These are phyloP conservation scores for Boletellus emodensis DNA, from an alignment of 768 basidiomycete genomes.

Conservation along the genomic window DNA sequence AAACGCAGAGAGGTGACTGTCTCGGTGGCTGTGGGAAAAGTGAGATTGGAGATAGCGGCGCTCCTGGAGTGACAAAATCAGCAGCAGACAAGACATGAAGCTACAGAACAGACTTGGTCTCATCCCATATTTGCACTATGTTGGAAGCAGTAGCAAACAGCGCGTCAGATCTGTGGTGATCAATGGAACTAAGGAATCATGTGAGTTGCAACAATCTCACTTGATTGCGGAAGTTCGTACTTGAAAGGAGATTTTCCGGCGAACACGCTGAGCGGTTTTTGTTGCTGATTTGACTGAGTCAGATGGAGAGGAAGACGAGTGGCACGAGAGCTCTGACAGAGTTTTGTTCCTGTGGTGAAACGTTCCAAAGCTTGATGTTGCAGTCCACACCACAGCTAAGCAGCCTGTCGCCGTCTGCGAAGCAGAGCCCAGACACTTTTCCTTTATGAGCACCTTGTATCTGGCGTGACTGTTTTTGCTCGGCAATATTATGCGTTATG, in stretches of 20 bases:
- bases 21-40: conserved; percentile 83
- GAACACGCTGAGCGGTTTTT: conserved; percentile 72
- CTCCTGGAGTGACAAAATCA: conserved; percentile 46
- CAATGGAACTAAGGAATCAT: conserved; percentile 63
- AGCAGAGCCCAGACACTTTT: conserved; percentile 80
- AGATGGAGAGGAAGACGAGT: not conserved
- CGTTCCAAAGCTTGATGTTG: conserved; percentile 79
- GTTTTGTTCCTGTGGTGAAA: conserved; percentile 33
- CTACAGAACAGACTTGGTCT: conserved; percentile 62
- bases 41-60: conserved; percentile 79
- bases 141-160: conserved; percentile 93
- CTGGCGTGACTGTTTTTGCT: conserved; percentile 48
- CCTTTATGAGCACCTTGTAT: conserved; percentile 76
- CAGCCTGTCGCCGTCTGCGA: conserved; percentile 57
- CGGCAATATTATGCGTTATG: conserved; percentile 77
- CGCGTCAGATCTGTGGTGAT: conserved; percentile 87
- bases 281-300: conserved; percentile 19
- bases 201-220: not conserved
- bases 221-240: conserved; percentile 39
- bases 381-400: conserved; percentile 82
- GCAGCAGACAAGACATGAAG: not conserved
- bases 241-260: conserved; percentile 89
- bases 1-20: conserved; percentile 86
- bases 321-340: conserved; percentile 32
- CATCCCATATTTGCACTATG: conserved; percentile 96